Base-by-base conservation (phyloP, 306 rosid species). In the Cicer cuneatum region DNA sequence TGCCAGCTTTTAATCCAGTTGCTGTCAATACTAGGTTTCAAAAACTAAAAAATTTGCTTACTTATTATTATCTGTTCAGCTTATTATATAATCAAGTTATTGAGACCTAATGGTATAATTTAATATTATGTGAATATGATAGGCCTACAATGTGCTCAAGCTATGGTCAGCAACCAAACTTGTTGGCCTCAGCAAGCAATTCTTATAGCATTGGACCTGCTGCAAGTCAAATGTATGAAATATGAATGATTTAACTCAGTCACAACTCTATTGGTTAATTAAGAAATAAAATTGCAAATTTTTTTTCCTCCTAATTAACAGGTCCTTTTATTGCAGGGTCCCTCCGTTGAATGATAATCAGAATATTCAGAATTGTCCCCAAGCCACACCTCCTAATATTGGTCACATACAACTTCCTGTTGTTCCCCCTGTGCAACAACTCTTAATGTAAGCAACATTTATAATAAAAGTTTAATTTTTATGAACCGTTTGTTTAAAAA, bases 401-500 rank as follows among this genome's bases (percentile, higher is more conserved):
- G 67, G 24, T 39, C 39, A 37, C 43, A 15, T 14, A 1, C 46
- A 61, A 7, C 24, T 29, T 29, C 33, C 4, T 35, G 46, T 4
- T 63, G 18, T 1, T 46, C 5, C 48, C 16, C 42, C 58, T 8
- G 10, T 21, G 16, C 80, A 7, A 37, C 49, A 38, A 14, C 15
- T 63, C 59, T 10, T 45, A 11, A 9, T 54, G 83, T 78, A 57
- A 78, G 77, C 5, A 72, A 11, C 45, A 11, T 49, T 29, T 41
- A 29, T 29, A 3, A 29, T 29, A 3, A 29, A 3, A 29, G 33
- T 29, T 29, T 3, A 24, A 29, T 29, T 3, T 3, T 29, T 29
- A 29, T 29, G 33, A 29, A 29, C 4, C 5, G 33, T 29, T 29
- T 2, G 33, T 29, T 0, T 29, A 29, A 29, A 29, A 29, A 29